Base-by-base conservation (phyloP, 208 protist genomes). In the Leishmania gerbilli region DNA sequence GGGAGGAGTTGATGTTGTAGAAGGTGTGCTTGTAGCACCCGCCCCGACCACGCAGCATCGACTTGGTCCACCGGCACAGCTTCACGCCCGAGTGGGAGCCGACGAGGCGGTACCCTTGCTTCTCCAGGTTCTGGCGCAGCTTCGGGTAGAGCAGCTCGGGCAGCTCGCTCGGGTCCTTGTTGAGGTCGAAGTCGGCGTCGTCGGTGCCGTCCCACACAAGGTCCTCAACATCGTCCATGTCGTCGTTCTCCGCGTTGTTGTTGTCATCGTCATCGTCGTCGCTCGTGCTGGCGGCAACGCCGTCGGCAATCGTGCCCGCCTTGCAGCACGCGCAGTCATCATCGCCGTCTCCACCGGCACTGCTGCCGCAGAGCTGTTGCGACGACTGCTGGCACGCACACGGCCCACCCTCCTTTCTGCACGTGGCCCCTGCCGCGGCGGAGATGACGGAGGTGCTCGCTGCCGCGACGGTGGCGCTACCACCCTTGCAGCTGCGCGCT, bases 11-110 rank as follows among this genome's bases (percentile, higher is more conserved):
- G 87, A 99, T 99, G 85, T 99, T 97, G 88, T 99, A 99, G 82
- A 99, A 99, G 62, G 98, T 99, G 88, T 99, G 97, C 91, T 99
- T 99, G 90, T 99, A 99, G 89, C 98, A 99, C 24, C 98, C 98
- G 34, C 98, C 98, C 31, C 98, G 89, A 19, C 98, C 98, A 27
- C 98, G 95, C 62, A 99, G 90, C 97, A 99, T 99, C 15, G 93
- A 87, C 90, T 99, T 99, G 15, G 98, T 99, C 98, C 98, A 99
- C 21, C 98, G 92, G 88, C 98, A 99, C 84, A 99, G 88, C 89
- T 99, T 99, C 72, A 99, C 98, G 17, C 97, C 98, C 40, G 91
- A 97, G 93, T 99, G 98, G 34, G 91, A 93, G 69, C 98, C 98
- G 40, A 99, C 87, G 24, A 99, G 87, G 37, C 92, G 92, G 84